These are phyloP conservation scores for Crucihimalaya himalaica DNA, from an alignment of 345 rosid species.

Conservation along the genomic window DNA sequence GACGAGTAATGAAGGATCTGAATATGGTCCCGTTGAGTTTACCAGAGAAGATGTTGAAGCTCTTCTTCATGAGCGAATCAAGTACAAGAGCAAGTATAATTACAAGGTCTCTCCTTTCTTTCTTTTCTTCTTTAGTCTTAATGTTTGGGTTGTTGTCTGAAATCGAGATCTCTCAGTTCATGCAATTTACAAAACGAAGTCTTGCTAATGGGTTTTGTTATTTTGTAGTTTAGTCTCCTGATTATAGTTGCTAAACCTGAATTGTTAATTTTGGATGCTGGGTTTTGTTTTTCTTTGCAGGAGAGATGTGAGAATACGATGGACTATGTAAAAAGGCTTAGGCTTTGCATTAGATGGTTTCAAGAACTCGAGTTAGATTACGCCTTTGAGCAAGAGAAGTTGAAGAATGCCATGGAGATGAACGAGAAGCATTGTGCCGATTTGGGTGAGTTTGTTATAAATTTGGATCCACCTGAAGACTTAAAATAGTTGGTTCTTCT, in stretches of 20 bases:
- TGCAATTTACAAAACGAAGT: slow-evolving; percentile 14
- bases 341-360: slow-evolving; percentile 94
- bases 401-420: slow-evolving; percentile 66
- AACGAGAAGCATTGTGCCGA: slow-evolving; percentile 71
- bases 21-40: slow-evolving; percentile 57
- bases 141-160: neutral
- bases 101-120: slow-evolving; percentile 59
- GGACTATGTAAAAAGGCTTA: slow-evolving; percentile 87
- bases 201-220: neutral
- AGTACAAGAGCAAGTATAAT: slow-evolving; percentile 69
- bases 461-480: neutral
- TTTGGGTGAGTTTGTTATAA: slow-evolving; percentile 55
- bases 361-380: slow-evolving; percentile 90
- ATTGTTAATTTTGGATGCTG: neutral
- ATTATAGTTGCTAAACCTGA: slow-evolving; percentile 6
- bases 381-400: slow-evolving; percentile 77
- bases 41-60: slow-evolving; percentile 71
- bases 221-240: neutral
- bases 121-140: neutral
- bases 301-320: slow-evolving; percentile 92
- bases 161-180: slow-evolving; percentile 22
- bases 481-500: neutral
- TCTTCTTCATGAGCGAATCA: slow-evolving; percentile 59
- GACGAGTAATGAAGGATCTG: slow-evolving; percentile 63
- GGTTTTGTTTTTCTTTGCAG: slow-evolving; percentile 43